Conservation (phyloP, 768 basidiomycete genomes). For the Chalciporus sphaerocephalus region DNA sequence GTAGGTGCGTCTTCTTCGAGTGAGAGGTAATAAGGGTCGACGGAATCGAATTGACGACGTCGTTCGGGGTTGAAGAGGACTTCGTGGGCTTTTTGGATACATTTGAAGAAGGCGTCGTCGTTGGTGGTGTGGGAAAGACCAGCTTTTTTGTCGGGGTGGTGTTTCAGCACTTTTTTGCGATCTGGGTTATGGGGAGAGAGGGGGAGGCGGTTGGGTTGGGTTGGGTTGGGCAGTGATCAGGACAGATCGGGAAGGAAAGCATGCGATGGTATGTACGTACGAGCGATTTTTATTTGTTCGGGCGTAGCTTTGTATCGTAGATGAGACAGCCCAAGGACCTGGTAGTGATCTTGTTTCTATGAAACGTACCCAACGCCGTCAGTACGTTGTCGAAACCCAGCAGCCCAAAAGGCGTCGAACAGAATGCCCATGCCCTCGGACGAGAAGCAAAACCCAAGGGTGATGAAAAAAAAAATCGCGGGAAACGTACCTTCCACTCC, state of each 20-base stretch:
- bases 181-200: conserved; percentile 46
- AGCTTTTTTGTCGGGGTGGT: conserved; percentile 97
- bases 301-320: conserved; percentile 81
- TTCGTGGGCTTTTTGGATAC: conserved; percentile 98
- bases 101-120: conserved; percentile 99
- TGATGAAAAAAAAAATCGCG: neutral
- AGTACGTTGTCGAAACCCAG: neutral
- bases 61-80: conserved; percentile 83
- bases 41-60: conserved; percentile 93
- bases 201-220: neutral
- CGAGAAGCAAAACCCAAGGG: neutral
- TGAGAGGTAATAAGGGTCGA: conserved; percentile 73
- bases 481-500: conserved; percentile 83
- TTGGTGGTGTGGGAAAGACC: conserved; percentile 76
- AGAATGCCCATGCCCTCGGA: neutral
- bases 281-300: conserved; percentile 94
- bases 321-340: conserved; percentile 90
- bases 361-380: conserved; percentile 1
- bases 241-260: conserved; percentile 10
- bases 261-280: conserved; percentile 50
- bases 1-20: conserved; percentile 77
- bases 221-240: conserved; percentile 2
- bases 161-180: conserved; percentile 97
- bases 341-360: conserved; percentile 98
- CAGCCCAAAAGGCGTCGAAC: neutral